Conservation (phyloP, 805 yeast species). For the Suhomyces emberorum region DNA sequence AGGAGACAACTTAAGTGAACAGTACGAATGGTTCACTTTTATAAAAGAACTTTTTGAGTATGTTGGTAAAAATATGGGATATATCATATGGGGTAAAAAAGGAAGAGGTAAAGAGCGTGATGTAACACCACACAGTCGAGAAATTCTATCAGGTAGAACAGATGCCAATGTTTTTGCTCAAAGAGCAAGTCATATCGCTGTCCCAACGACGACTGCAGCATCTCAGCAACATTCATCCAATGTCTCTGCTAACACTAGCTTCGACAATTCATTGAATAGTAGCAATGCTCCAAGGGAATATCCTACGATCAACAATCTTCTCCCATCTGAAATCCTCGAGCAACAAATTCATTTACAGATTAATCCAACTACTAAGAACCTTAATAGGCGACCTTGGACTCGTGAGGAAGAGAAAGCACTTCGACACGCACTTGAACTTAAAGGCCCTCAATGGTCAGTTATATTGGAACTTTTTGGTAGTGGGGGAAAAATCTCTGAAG, state of each 20-base stretch:
- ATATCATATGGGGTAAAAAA: slow-evolving; percentile 66
- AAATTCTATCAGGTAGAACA: slow-evolving; percentile 7
- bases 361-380: slow-evolving; percentile 28
- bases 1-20: slow-evolving; percentile 55
- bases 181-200: background rate
- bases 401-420: slow-evolving; percentile 84
- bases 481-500: slow-evolving; percentile 84
- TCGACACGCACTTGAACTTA: slow-evolving; percentile 69
- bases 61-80: slow-evolving; percentile 69
- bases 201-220: background rate
- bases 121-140: slow-evolving; percentile 20
- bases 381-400: slow-evolving; percentile 73
- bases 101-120: slow-evolving; percentile 17
- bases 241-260: background rate
- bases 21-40: slow-evolving; percentile 84
- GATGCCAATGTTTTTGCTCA: background rate
- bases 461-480: slow-evolving; percentile 90
- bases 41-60: slow-evolving; percentile 76
- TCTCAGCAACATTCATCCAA: background rate
- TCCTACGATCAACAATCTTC: slow-evolving; percentile 24
- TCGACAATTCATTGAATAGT: background rate
- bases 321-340: slow-evolving; percentile 44
- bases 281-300: background rate
- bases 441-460: slow-evolving; percentile 94
- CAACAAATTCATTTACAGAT: slow-evolving; percentile 41